These are phyloP conservation scores for Aspergillus neotritici DNA, from an alignment of 2,329 filamentous ascomycete species.

Conservation along the genomic window DNA sequence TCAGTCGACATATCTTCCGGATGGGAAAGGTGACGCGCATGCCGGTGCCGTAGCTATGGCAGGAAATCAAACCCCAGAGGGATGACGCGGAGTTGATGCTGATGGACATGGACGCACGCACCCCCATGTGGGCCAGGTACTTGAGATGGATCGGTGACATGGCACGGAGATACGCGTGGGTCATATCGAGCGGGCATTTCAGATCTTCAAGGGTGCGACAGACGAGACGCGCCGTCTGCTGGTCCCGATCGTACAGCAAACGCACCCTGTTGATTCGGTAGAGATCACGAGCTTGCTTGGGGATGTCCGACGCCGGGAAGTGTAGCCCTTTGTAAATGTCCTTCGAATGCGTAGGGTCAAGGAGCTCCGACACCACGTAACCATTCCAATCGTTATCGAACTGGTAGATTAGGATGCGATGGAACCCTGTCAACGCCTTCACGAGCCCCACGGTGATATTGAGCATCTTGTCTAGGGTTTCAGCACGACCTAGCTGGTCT, in stretches of 20 bases:
- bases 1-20: constrained; percentile 81
- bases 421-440: constrained; percentile 85
- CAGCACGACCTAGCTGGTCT: constrained; percentile 64
- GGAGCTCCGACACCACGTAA: constrained; percentile 78
- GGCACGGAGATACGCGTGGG: constrained; percentile 74
- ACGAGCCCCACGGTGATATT: constrained; percentile 80
- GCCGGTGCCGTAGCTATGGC: constrained; percentile 74
- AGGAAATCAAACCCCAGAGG: constrained; percentile 82
- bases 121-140: constrained; percentile 81
- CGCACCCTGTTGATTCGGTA: constrained; percentile 89
- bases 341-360: constrained; percentile 71
- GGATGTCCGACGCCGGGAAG: constrained; percentile 80
- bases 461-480: constrained; percentile 65
- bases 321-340: constrained; percentile 83
- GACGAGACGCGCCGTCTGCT: constrained; percentile 72
- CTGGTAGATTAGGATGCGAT: constrained; percentile 89
- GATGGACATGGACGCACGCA: constrained; percentile 91
- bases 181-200: constrained; percentile 71
- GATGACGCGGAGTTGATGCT: constrained; percentile 82
- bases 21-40: constrained; percentile 93
- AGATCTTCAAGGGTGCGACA: constrained; percentile 63
- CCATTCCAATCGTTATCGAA: constrained; percentile 81
- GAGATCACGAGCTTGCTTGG: constrained; percentile 80
- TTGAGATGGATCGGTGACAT: constrained; percentile 82
- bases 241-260: constrained; percentile 77